A percentile compares a stretch with the other conserved stretches of the same genome.
Conservation (phyloP, 257 asterid genomes). For the Solanum chmielewskii region DNA sequence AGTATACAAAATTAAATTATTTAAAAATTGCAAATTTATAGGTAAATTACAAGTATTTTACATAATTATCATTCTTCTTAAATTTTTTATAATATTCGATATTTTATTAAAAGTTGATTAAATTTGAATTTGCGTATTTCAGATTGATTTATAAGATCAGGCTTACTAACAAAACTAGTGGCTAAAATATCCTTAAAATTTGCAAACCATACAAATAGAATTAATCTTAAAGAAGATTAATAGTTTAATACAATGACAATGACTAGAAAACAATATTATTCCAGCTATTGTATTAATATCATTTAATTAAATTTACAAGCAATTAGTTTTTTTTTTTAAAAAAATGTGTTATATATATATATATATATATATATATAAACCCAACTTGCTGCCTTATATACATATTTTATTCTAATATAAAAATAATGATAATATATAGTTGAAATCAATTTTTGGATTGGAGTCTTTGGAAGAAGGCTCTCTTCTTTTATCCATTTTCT, state of each 20-base stretch:
- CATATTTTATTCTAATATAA: not conserved
- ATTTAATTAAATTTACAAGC: not conserved
- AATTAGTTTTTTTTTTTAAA: not conserved
- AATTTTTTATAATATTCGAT: not conserved
- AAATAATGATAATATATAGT: not conserved
- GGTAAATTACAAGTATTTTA: not conserved
- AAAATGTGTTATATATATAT: not conserved
- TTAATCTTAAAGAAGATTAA: not conserved
- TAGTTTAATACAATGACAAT: not conserved
- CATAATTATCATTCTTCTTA: not conserved
- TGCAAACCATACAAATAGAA: not conserved
- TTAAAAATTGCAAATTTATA: not conserved
- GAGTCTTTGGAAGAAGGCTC: not conserved
- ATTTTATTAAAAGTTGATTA: not conserved
- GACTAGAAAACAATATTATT: not conserved
- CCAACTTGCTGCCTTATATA: not conserved
- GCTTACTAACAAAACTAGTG: not conserved
- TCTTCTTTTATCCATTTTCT: not conserved
- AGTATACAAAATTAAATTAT: not conserved
- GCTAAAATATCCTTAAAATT: not conserved
- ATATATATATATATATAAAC: not conserved
- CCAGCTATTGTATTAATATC: not conserved
- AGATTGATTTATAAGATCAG: not conserved
- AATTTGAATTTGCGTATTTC: accelerated
- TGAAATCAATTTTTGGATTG: not conserved